phyloP scores from a whole-genome alignment of 2,329 filamentous ascomycete species.

The Trichophyton benhamiae region DNA sequence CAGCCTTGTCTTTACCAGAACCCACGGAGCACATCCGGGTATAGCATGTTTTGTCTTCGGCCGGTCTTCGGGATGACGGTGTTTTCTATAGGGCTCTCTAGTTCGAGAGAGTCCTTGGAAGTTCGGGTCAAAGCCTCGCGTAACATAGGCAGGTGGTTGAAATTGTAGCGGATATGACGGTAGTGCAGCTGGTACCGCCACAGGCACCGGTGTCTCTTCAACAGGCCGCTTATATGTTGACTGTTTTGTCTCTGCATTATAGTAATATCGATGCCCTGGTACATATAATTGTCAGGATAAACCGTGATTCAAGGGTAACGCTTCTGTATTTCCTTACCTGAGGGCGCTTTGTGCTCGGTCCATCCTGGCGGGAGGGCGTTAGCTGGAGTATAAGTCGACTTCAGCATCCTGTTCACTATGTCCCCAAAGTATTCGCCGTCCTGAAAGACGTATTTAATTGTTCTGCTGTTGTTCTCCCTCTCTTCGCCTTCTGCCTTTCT shows the following conservation, averaged over 20 bases:
- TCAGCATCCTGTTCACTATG: slow-evolving; percentile 47
- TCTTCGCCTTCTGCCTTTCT: too few species aligned
- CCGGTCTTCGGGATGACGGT: slow-evolving; percentile 57
- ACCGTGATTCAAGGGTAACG: not conserved
- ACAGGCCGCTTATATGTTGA: slow-evolving; percentile 78
- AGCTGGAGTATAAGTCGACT: slow-evolving; percentile 60
- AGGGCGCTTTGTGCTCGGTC: slow-evolving; percentile 86
- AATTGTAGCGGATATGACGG: slow-evolving; percentile 13
- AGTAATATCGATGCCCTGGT: slow-evolving; percentile 72
- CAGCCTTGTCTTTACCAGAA: slow-evolving; percentile 84
- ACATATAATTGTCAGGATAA: not conserved
- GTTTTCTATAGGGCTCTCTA: slow-evolving; percentile 46
- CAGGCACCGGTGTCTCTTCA: slow-evolving; percentile 18
- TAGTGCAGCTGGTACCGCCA: slow-evolving; percentile 2
- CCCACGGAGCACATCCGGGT: slow-evolving; percentile 72
- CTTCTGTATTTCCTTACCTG: slow-evolving; percentile 37
- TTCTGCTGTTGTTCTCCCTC: not conserved
- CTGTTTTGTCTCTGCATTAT: slow-evolving; percentile 66
- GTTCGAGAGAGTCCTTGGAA: slow-evolving; percentile 36
- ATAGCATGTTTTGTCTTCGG: slow-evolving; percentile 70
- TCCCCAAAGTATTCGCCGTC: not conserved
- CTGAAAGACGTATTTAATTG: not conserved
- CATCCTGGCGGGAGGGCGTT: slow-evolving; percentile 64
- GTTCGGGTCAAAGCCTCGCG: slow-evolving; percentile 27
- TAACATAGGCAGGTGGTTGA: slow-evolving; percentile 20